phyloP scores from a whole-genome alignment of 352 stramenopile genomes.

The Halophytophthora polymorphica region DNA sequence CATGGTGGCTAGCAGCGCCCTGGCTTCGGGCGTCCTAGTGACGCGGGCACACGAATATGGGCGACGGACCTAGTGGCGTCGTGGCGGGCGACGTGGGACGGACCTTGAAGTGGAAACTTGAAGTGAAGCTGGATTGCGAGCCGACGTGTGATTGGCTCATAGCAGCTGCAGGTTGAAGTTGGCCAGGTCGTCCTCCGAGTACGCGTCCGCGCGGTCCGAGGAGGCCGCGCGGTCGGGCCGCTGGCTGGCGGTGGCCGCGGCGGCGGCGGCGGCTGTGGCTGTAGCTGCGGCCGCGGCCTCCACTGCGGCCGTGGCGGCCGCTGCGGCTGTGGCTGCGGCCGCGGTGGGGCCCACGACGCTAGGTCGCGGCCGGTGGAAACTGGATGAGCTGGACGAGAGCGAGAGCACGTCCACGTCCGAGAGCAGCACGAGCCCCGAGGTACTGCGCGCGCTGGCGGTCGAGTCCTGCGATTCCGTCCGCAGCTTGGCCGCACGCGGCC shows the following conservation, averaged over 20 bases:
- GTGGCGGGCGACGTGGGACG: no score
- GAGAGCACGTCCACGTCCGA: constrained; percentile 63
- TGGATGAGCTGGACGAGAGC: constrained; percentile 58
- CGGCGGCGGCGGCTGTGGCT: not conserved
- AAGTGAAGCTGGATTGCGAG: no score
- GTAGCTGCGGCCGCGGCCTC: no score
- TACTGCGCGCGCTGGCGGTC: constrained; percentile 28
- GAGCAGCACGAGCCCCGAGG: constrained; percentile 54
- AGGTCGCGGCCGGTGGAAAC: constrained; percentile 35
- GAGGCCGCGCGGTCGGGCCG: constrained; percentile 49
- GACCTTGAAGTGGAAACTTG: no score
- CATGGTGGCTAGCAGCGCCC: no score
- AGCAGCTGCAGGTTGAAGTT: constrained; percentile 73
- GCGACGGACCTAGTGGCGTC: no score
- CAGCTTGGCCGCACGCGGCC: constrained; percentile 30
- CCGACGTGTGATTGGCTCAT: no score
- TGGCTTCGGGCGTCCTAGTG: no score
- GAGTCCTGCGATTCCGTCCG: constrained; percentile 46
- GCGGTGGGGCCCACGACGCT: no score
- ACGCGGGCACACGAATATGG: no score
- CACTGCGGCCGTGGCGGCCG: no score
- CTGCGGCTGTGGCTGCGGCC: no score
- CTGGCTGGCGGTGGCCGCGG: constrained; percentile 23
- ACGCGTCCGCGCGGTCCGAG: constrained; percentile 53
- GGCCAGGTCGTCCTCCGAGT: constrained; percentile 61